A percentile compares a stretch with the other conserved stretches of the same genome.
Conservation (phyloP, 164 flowering plant species). For the Macadamia integrifolia region DNA sequence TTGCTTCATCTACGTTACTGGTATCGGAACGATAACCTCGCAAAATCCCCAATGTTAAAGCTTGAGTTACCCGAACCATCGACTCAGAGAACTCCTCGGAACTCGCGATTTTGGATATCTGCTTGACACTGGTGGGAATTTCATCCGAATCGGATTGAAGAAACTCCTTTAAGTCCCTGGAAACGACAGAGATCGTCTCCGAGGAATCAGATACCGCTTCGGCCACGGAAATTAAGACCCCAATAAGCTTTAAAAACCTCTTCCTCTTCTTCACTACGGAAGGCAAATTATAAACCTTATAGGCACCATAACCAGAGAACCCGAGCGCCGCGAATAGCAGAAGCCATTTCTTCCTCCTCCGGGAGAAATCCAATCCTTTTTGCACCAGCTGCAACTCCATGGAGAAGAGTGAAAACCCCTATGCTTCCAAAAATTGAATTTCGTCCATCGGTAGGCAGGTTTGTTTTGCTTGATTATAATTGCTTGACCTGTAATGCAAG, state of each 20-base stretch:
- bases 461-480: too few species aligned
- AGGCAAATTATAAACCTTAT: conserved; percentile 59
- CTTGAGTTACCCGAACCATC: conserved; percentile 41
- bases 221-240: conserved; percentile 43
- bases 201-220: conserved; percentile 74
- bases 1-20: conserved; percentile 9
- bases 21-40: conserved; percentile 39
- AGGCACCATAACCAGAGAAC: conserved; percentile 60
- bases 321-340: conserved; percentile 47
- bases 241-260: conserved; percentile 40
- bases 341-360: conserved; percentile 55
- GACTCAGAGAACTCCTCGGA: conserved; percentile 61
- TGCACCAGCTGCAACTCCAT: conserved; percentile 51
- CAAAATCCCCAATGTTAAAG: conserved; percentile 59
- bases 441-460: too few species aligned
- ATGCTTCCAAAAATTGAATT: too few species aligned
- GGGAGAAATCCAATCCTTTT: conserved; percentile 37
- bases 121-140: conserved; percentile 74
- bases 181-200: conserved; percentile 54
- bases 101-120: conserved; percentile 63
- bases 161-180: conserved; percentile 69
- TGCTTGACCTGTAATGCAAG: too few species aligned
- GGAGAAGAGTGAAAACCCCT: not conserved
- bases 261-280: conserved; percentile 50
- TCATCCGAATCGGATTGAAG: conserved; percentile 70